These are phyloP conservation scores for Beauveria caledonica DNA, from an alignment of 2,329 filamentous ascomycete genomes.

Conservation along the genomic window DNA sequence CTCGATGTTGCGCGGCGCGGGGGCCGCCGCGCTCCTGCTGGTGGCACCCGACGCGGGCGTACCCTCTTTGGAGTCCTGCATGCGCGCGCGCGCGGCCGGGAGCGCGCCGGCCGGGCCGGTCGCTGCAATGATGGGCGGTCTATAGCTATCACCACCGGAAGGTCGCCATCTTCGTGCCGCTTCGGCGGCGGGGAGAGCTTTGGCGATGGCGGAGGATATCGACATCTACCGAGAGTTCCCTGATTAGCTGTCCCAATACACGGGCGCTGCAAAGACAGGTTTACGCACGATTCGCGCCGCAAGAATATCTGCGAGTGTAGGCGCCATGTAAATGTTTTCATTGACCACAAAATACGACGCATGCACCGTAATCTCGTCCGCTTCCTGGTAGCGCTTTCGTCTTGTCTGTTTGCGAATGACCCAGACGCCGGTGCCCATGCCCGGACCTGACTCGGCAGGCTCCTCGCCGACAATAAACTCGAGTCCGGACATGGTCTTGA, in stretches of 20 bases:
- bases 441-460: slow-evolving; percentile 53
- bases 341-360: slow-evolving; percentile 57
- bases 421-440: slow-evolving; percentile 61
- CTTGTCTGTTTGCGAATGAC: slow-evolving; percentile 61
- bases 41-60: slow-evolving; percentile 31
- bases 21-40: slow-evolving; percentile 17
- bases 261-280: not conserved
- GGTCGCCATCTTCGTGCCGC: slow-evolving; percentile 47
- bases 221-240: slow-evolving; percentile 32
- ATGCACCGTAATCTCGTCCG: slow-evolving; percentile 52
- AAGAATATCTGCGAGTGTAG: slow-evolving; percentile 51
- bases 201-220: slow-evolving; percentile 47
- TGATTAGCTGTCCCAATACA: not conserved
- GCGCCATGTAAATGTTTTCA: slow-evolving; percentile 60
- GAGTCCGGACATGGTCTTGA: slow-evolving; percentile 56
- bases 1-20: slow-evolving; percentile 28
- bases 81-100: slow-evolving; percentile 19
- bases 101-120: not conserved
- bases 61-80: slow-evolving; percentile 34
- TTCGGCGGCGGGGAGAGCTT: slow-evolving; percentile 42
- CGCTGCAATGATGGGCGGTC: slow-evolving; percentile 26
- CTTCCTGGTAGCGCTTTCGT: slow-evolving; percentile 44
- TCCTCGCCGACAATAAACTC: slow-evolving; percentile 61
- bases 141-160: slow-evolving; percentile 44
- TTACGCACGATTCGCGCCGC: slow-evolving; percentile 46